Base-by-base conservation (phyloP, 345 rosid species). In the Bruguiera sexangula region DNA sequence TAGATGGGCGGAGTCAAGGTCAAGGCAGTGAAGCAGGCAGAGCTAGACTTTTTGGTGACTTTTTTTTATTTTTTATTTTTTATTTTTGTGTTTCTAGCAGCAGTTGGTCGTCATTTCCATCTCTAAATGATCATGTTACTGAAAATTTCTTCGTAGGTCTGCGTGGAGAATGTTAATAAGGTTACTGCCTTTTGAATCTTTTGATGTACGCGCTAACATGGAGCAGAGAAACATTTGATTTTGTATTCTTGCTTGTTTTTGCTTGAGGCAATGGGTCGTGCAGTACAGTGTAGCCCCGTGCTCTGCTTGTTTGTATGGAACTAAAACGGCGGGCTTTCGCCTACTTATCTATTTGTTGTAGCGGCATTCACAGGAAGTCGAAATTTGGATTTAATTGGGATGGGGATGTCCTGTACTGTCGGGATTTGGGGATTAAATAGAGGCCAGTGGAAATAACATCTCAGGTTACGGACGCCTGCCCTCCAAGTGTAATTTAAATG, bases 1-100 rank as follows among this genome's bases (percentile, higher is more conserved):
- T 67, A 82, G 92, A 79, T 85, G 93, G 65, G 90, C 89, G 0
- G 93, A 90, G 74, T 89, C 96, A 22, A 86, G 98, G 82, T 89
- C 97, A 66, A 84, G 97, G 82, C 93, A 89, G 74, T 90, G 86
- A 90, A 27, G 26, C 19, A 15, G 52, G 56, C 19, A 29, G 4
- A 29, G 21, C 29, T 31, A 32, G 20, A 62, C 61, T 34, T 18
- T 30, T 26, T 32, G 52, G 34, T 16, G 50, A 34, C 52, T 21
- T 43, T 2, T 3, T 30, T 8, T 37, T 53, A 24, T 24, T 24
- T 24, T 24, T 24, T 24, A 24, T n/a, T 8, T 18, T 7, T n/a
- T 53, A 2, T 50, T 16, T 50, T 15, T 22, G 6, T 53, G 57
- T 22, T 16, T 53, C 10, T 6, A 6, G 57, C 57, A 20, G 24